phyloP scores from a whole-genome alignment of 2,329 filamentous ascomycete genomes.

The Raffaelea ambrosiae region DNA sequence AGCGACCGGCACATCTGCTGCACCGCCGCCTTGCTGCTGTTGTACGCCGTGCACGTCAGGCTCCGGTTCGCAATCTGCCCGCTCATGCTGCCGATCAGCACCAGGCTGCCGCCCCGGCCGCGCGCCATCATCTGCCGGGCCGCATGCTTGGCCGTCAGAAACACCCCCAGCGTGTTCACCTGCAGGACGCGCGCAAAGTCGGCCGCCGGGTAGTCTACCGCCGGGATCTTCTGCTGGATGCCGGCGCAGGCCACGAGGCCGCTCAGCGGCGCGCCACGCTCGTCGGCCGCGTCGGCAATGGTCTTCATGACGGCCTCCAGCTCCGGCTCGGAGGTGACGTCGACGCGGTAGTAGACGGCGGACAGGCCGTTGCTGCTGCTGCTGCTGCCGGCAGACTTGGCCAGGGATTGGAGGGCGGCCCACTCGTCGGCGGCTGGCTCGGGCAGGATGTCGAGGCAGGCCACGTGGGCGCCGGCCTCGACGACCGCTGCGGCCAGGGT shows the following conservation, averaged over 20 bases:
- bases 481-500: conserved; percentile 65
- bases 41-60: conserved; percentile 57
- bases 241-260: background rate
- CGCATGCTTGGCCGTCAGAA: conserved; percentile 62
- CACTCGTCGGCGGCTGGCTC: conserved; percentile 48
- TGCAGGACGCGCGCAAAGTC: conserved; percentile 55
- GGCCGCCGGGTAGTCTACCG: conserved; percentile 54
- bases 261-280: conserved; percentile 28
- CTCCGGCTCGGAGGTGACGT: conserved; percentile 53
- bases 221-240: conserved; percentile 49
- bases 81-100: conserved; percentile 48
- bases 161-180: conserved; percentile 61
- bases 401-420: conserved; percentile 40
- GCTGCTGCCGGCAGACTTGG: conserved; percentile 54
- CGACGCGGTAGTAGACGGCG: conserved; percentile 58
- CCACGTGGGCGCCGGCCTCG: conserved; percentile 52
- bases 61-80: conserved; percentile 46
- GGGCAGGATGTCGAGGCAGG: conserved; percentile 42
- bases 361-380: no score
- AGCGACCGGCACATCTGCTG: conserved; percentile 55
- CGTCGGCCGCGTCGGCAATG: conserved; percentile 41
- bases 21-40: conserved; percentile 56
- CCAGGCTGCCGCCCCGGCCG: conserved; percentile 38
- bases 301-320: conserved; percentile 49
- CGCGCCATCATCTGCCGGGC: conserved; percentile 47